phyloP scores from a whole-genome alignment of 2,329 filamentous ascomycete species.

The Hymenoscyphus repandus region DNA sequence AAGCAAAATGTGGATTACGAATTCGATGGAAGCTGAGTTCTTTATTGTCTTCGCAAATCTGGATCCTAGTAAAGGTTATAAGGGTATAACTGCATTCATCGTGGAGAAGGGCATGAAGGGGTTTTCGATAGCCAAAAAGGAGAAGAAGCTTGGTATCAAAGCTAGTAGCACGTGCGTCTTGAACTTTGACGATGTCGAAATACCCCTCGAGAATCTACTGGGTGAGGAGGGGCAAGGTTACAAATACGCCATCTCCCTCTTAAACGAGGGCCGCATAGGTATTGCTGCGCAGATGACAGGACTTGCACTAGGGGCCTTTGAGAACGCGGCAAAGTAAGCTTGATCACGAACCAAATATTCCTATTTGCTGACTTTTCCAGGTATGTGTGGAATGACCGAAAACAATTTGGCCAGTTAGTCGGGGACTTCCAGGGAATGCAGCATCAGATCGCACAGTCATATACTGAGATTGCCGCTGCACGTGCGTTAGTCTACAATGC shows the following conservation, averaged over 20 bases:
- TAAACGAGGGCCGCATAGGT: constrained; percentile 96
- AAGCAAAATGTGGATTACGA: constrained; percentile 99
- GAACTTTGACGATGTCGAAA: constrained; percentile 93
- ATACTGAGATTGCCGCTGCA: constrained; percentile 87
- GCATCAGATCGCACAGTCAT: constrained; percentile 95
- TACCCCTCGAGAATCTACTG: constrained; percentile 82
- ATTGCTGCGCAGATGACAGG: constrained; percentile 99
- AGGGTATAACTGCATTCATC: constrained; percentile 93
- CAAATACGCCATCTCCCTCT: constrained; percentile 90
- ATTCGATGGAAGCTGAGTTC: constrained; percentile 86
- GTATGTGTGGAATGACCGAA: constrained; percentile 97
- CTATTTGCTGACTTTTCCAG: constrained; percentile 33
- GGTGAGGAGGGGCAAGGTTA: constrained; percentile 89
- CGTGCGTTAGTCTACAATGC: constrained; percentile 94
- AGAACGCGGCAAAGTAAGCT: constrained; percentile 76
- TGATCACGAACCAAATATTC: constrained; percentile 2
- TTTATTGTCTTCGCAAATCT: constrained; percentile 99
- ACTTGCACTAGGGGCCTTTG: constrained; percentile 86
- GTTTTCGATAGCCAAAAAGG: constrained; percentile 97
- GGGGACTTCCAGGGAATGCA: constrained; percentile 99
- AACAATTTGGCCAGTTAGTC: constrained; percentile 89
- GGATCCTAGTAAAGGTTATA: constrained; percentile 87
- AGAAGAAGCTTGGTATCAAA: constrained; percentile 98
- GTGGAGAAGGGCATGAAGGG: constrained; percentile 86
- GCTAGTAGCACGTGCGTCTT: constrained; percentile 95